Base-by-base conservation (phyloP, 768 basidiomycete genomes). In the Xerocomus brunneocitrinus region DNA sequence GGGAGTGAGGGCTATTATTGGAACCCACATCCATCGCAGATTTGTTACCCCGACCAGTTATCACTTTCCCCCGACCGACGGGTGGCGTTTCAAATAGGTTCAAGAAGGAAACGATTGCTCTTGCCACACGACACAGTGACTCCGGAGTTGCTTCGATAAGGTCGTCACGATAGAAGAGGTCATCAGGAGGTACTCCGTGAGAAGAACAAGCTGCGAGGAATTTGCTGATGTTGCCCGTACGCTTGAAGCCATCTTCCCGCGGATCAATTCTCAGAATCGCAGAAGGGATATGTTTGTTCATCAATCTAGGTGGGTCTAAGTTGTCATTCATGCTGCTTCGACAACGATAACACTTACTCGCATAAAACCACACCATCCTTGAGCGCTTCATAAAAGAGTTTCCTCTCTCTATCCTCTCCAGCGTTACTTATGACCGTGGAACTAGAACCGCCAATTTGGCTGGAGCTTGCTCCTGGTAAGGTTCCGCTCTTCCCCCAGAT, bases 321-420 rank as follows among this genome's bases (percentile, higher is more conserved):
- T 36, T 27, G 49, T 47, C 59, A 50, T 35, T 24, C 45, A 19
- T 31, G 43, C 41, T 47, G 49, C 57, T 30, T 42, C 52, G 38
- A 48, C 43, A 52, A 58, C 27, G 53, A 40, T 38, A 48, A 57
- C 34, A 84, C 92, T 73, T 64, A 95, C 93, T 90, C 85, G 83
- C 93, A 94, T 24, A 95, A 77, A 22, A 95, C 80, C 67, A 84
- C 87, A 1, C 93, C 93, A 72, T 95, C 93, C 61, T 83, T 73
- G 51, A 95, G 66, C 0, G 88, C 83, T 50, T 93, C 89, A 32
- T 77, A 74, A 62, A 94, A 95, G 31, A 81, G 67, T 49, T 76
- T 77, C 57, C 86, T 73, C 69, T 94, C 89, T 62, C 84, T 76
- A 58, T 91, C 90, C 70, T 89, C 90, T 34, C 84, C 85, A 28